Evolutionary conservation across 2,329 filamentous ascomycete species (phyloP).

Genomic region (Cercospora janseana): DNA sequence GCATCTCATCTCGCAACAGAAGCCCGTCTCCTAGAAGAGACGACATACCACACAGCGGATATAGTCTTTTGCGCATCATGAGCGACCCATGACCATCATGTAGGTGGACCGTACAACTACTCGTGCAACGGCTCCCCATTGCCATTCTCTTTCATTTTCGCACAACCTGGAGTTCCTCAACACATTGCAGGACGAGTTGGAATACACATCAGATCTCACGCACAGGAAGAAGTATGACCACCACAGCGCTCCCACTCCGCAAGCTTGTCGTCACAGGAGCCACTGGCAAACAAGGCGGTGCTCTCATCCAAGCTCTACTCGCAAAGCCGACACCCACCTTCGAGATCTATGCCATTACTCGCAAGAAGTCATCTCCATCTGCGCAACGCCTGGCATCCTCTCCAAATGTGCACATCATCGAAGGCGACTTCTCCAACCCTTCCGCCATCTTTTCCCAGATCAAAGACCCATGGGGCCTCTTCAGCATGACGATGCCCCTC

Average conservation of each 20-base stretch:
- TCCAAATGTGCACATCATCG: conserved; percentile 53
- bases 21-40: too few species aligned
- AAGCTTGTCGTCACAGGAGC: conserved; percentile 46
- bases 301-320: conserved; percentile 45
- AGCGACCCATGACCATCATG: not conserved
- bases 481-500: conserved; percentile 28
- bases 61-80: not conserved
- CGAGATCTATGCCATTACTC: conserved; percentile 59
- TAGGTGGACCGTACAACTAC: not conserved
- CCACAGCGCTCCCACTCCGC: conserved; percentile 7
- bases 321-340: conserved; percentile 33
- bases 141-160: not conserved
- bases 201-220: not conserved
- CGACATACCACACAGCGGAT: not conserved
- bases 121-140: conserved; percentile 6
- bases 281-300: conserved; percentile 50
- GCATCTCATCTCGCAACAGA: not conserved
- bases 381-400: conserved; percentile 51
- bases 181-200: not conserved
- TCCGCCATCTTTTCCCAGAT: conserved; percentile 49
- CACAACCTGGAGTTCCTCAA: not conserved
- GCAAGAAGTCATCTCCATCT: conserved; percentile 52
- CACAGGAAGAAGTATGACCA: conserved; percentile 5
- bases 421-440: conserved; percentile 57
- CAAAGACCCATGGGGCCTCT: conserved; percentile 33